A percentile compares a stretch with the other conserved stretches of the same genome.
Conservation (phyloP, 768 basidiomycete genomes). For the Epithele typhae region DNA sequence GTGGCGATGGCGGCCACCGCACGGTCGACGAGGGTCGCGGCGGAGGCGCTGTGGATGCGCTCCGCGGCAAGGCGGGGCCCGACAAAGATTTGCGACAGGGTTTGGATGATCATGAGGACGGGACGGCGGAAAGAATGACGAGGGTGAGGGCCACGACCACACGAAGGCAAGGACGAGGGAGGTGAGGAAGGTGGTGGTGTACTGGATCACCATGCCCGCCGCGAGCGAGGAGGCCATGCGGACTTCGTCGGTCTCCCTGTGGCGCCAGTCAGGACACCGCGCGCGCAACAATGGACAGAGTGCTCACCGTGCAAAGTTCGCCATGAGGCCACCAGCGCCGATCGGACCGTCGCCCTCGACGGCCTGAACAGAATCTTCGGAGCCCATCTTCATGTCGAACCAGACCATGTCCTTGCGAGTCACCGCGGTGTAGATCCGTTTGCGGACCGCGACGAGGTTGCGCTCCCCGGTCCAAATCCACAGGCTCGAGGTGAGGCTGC, state of each 20-base stretch:
- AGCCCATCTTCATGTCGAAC: constrained; percentile 81
- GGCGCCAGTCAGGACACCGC: background rate
- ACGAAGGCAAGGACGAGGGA: constrained; percentile 79
- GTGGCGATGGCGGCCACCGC: constrained; percentile 75
- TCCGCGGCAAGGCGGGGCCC: constrained; percentile 66
- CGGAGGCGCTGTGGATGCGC: constrained; percentile 60
- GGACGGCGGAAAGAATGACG: constrained; percentile 88
- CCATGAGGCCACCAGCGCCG: constrained; percentile 90
- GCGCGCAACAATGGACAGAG: background rate
- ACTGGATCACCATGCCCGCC: constrained; percentile 73
- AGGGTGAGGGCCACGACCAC: constrained; percentile 82
- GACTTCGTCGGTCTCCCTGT: constrained; percentile 92
- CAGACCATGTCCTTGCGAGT: constrained; percentile 75
- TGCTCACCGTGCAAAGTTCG: constrained; percentile 77
- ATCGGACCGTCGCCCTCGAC: constrained; percentile 45
- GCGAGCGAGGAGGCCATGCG: constrained; percentile 80
- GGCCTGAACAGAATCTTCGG: constrained; percentile 39
- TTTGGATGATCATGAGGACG: constrained; percentile 77
- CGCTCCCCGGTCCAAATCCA: constrained; percentile 90
- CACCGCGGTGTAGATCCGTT: constrained; percentile 64
- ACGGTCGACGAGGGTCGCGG: constrained; percentile 77
- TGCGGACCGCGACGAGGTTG: constrained; percentile 64
- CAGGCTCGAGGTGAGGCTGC: constrained; percentile 67
- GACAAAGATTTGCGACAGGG: constrained; percentile 64
- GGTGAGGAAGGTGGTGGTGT: constrained; percentile 73